Conservation (phyloP, 1,284 basidiomycete genomes). For the Boletus sp. region DNA sequence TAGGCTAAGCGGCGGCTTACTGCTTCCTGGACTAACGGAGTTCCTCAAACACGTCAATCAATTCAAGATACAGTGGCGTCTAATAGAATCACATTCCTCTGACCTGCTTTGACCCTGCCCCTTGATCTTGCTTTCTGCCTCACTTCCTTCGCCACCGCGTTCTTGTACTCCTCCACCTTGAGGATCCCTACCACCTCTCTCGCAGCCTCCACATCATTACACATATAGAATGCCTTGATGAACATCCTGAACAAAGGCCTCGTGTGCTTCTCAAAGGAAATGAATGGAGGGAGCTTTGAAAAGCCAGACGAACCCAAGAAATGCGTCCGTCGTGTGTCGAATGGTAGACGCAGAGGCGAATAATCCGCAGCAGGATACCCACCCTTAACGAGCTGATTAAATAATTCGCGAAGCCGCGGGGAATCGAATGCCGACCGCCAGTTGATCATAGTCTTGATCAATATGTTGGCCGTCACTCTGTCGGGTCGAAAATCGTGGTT, state of each 20-base stretch:
- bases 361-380: conserved; percentile 49
- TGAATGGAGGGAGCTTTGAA: conserved; percentile 34
- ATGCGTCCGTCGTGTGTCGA: conserved; percentile 34
- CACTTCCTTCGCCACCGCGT: conserved; percentile 10
- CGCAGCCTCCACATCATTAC: conserved; percentile 51
- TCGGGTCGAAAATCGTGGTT: conserved; percentile 50
- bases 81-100: conserved; percentile 3
- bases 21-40: conserved; percentile 6
- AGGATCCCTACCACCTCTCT: conserved; percentile 52
- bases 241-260: conserved; percentile 68
- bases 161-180: conserved; percentile 38
- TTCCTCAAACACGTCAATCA: conserved; percentile 10
- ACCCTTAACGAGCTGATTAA: conserved; percentile 52
- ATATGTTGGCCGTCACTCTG: conserved; percentile 60
- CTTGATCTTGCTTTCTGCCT: conserved; percentile 20
- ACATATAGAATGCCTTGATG: conserved; percentile 54
- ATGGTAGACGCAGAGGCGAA: conserved; percentile 37
- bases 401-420: conserved; percentile 47
- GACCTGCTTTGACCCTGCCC: conserved; percentile 19
- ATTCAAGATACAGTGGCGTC: conserved; percentile 7
- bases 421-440: conserved; percentile 43
- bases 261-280: conserved; percentile 54
- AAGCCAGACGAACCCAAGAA: conserved; percentile 25
- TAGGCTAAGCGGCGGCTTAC: neutral
- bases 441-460: conserved; percentile 53